Conservation (phyloP, 306 rosid species). For the Spatholobus suberectus region DNA sequence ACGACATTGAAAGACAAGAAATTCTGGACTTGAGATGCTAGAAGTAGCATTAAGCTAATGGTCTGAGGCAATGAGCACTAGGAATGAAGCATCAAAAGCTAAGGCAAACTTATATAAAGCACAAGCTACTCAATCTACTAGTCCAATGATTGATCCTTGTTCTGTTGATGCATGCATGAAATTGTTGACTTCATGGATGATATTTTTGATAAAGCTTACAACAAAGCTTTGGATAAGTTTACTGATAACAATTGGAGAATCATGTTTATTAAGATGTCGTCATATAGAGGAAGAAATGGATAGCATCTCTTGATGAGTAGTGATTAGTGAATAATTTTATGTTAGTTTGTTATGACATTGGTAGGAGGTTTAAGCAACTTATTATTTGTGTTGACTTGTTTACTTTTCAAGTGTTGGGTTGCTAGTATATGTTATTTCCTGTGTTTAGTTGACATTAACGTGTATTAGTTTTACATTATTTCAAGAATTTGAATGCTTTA, state of each 20-base stretch:
- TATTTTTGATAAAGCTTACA: background rate
- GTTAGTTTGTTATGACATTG: background rate
- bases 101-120: background rate
- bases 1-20: background rate
- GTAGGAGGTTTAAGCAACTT: too few relatives aligned
- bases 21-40: background rate
- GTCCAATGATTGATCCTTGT: background rate
- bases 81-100: background rate
- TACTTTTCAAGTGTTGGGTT: too few relatives aligned
- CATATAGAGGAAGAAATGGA: background rate
- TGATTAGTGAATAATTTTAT: too few relatives aligned
- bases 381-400: too few relatives aligned
- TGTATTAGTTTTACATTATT: too few relatives aligned
- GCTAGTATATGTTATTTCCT: background rate
- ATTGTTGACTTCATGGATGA: background rate
- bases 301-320: background rate
- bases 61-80: background rate
- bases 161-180: background rate
- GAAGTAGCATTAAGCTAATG: background rate
- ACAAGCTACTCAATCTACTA: too few relatives aligned
- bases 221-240: background rate
- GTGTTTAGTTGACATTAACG: too few relatives aligned
- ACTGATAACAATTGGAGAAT: background rate
- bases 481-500: background rate
- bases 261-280: constrained; percentile 4